Percentiles rank a stretch among this genome's conserved stretches.
Conservation (phyloP, 2,329 filamentous ascomycete genomes). For the Xylaria sp. region DNA sequence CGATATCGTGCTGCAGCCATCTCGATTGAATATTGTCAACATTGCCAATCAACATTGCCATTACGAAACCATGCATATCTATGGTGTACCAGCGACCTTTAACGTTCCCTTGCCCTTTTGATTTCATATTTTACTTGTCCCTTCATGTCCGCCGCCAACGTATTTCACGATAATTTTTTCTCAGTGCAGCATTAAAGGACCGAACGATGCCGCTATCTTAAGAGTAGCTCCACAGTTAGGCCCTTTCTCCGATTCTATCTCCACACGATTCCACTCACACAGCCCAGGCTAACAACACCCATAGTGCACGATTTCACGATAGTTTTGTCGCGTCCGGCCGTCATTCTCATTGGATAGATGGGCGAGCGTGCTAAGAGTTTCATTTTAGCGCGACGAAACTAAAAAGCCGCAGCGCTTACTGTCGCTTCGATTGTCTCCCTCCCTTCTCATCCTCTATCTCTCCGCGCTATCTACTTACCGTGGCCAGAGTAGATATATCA, state of each 20-base stretch:
- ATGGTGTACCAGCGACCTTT: background rate
- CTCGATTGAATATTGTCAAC: background rate
- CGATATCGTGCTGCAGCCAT: background rate
- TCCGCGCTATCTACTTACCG: background rate
- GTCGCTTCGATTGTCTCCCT: background rate
- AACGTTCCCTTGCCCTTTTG: slow-evolving; percentile 9
- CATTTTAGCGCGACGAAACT: background rate
- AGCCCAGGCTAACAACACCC: slow-evolving; percentile 16
- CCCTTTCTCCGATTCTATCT: slow-evolving; percentile 9
- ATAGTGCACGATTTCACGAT: slow-evolving; percentile 17
- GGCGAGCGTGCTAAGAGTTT: background rate
- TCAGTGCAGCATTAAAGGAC: slow-evolving; percentile 22
- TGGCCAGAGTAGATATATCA: background rate
- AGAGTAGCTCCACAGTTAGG: slow-evolving; percentile 19
- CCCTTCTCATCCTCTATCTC: background rate
- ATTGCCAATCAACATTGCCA: too few species aligned
- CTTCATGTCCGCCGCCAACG: slow-evolving; percentile 1
- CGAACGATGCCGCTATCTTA: slow-evolving; percentile 22
- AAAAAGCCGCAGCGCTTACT: slow-evolving; percentile 4
- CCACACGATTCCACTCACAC: slow-evolving; percentile 29
- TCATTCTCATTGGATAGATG: slow-evolving; percentile 5
- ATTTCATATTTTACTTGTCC: background rate
- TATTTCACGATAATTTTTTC: slow-evolving; percentile 18
- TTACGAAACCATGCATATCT: background rate
- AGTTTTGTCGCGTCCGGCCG: slow-evolving; percentile 7